Evolutionary conservation across 257 asterid species (phyloP).

Genomic region (Solanum bulbocastanum): DNA sequence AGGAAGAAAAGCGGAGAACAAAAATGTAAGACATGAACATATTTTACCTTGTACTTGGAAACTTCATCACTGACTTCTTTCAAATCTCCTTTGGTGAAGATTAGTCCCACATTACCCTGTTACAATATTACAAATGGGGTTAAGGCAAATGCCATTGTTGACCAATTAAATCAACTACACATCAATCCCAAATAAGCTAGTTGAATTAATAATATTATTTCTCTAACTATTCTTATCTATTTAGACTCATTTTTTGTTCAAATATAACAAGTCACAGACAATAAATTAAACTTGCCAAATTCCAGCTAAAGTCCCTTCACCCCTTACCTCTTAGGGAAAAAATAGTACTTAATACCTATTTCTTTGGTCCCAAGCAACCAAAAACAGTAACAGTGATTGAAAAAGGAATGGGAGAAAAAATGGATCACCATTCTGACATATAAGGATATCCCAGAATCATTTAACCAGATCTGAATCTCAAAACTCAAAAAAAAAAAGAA

Average conservation of each 20-base stretch:
- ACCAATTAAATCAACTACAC: neutral
- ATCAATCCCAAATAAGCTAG: neutral
- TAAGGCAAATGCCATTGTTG: neutral
- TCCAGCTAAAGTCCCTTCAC: neutral
- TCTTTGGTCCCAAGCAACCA: neutral
- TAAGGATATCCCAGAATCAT: neutral
- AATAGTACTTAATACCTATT: neutral
- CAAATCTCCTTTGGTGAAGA: constrained; percentile 27
- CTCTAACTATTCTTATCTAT: neutral
- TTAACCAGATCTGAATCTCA: neutral
- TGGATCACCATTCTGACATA: neutral
- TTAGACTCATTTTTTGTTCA: neutral
- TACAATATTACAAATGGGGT: neutral
- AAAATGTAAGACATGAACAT: neutral
- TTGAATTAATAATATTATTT: neutral
- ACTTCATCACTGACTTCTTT: constrained; percentile 34
- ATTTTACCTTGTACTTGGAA: constrained; percentile 15
- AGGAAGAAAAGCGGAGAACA: neutral
- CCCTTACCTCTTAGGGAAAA: neutral
- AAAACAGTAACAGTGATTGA: neutral
- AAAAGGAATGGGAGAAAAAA: neutral
- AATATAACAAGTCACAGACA: neutral
- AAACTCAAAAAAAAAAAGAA: neutral
- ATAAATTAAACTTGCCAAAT: neutral
- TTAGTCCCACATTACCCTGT: constrained; percentile 29